Percentiles rank a stretch among this genome's conserved stretches.
Conservation (phyloP, 352 stramenopile genomes). For the Phytophthora crassamura region DNA sequence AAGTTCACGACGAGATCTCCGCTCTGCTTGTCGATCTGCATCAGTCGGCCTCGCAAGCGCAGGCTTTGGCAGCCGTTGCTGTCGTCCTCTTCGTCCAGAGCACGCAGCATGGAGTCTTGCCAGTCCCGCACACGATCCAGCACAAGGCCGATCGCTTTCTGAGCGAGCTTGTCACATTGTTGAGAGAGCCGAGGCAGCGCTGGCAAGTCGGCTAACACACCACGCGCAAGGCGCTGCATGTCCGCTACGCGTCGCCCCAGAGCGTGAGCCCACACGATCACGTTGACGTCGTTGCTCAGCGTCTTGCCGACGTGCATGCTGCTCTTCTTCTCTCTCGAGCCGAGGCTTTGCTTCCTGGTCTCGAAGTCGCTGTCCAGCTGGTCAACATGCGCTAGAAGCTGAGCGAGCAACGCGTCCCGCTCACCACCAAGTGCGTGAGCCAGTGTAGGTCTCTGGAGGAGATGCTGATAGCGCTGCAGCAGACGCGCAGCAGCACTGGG, state of each 20-base stretch:
- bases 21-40: no score
- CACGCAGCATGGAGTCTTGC: no score
- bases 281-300: constrained; percentile 82
- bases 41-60: no score
- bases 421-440: constrained; percentile 79
- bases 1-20: no score
- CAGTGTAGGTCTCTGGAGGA: constrained; percentile 85
- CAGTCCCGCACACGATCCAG: constrained; percentile 85
- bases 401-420: constrained; percentile 87
- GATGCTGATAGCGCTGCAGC: constrained; percentile 86
- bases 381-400: constrained; percentile 87
- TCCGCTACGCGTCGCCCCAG: constrained; percentile 63
- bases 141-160: constrained; percentile 69
- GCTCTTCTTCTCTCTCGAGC: constrained; percentile 35
- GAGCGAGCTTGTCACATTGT: constrained; percentile 60
- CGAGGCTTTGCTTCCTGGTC: constrained; percentile 40
- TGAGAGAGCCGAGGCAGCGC: constrained; percentile 60
- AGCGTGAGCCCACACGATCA: constrained; percentile 90
- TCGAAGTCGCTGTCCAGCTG: constrained; percentile 91
- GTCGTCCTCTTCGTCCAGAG: no score
- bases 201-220: constrained; percentile 68
- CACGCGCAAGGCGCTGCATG: constrained; percentile 52
- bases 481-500: no score
- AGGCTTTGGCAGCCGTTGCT: no score
- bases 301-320: constrained; percentile 80